Evolutionary conservation across 2,329 filamentous ascomycete species (phyloP).

Genomic region (Dothideomycetidae sp.): DNA sequence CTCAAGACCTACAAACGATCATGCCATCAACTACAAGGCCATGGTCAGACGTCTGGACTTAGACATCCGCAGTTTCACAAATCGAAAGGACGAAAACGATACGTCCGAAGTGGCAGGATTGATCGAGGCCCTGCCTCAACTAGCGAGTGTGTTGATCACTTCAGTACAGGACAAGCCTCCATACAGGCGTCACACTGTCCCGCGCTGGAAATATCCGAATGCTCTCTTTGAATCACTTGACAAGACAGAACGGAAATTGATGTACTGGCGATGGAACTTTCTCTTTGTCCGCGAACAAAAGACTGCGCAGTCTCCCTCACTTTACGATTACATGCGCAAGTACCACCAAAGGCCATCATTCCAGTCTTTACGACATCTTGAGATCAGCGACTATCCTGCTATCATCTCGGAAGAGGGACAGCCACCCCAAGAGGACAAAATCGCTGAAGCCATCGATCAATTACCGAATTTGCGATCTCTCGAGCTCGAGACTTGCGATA

Average conservation of each 20-base stretch:
- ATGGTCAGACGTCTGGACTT: conserved; percentile 59
- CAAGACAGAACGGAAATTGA: conserved; percentile 31
- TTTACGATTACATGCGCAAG: conserved; percentile 6
- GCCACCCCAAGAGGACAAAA: conserved; percentile 9
- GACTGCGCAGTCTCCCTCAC: not conserved
- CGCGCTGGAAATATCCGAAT: conserved; percentile 54
- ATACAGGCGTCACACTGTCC: conserved; percentile 41
- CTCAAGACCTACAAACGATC: conserved; percentile 15
- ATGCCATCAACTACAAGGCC: conserved; percentile 45
- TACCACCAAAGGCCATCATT: conserved; percentile 10
- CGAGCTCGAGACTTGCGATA: conserved; percentile 59
- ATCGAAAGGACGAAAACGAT: conserved; percentile 9
- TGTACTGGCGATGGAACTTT: conserved; percentile 40
- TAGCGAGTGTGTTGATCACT: conserved; percentile 57
- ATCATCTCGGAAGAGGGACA: conserved; percentile 8
- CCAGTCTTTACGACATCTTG: conserved; percentile 11
- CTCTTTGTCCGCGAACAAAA: conserved; percentile 7
- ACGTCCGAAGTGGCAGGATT: conserved; percentile 43
- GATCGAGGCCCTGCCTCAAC: conserved; percentile 48
- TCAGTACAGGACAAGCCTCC: conserved; percentile 55
- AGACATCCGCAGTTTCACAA: conserved; percentile 36
- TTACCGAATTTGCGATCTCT: conserved; percentile 54
- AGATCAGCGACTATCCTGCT: conserved; percentile 10
- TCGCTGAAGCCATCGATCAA: conserved; percentile 15
- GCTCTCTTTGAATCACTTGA: conserved; percentile 52